Base-by-base conservation (phyloP, 768 basidiomycete genomes). In the Pleurotus platypus region DNA sequence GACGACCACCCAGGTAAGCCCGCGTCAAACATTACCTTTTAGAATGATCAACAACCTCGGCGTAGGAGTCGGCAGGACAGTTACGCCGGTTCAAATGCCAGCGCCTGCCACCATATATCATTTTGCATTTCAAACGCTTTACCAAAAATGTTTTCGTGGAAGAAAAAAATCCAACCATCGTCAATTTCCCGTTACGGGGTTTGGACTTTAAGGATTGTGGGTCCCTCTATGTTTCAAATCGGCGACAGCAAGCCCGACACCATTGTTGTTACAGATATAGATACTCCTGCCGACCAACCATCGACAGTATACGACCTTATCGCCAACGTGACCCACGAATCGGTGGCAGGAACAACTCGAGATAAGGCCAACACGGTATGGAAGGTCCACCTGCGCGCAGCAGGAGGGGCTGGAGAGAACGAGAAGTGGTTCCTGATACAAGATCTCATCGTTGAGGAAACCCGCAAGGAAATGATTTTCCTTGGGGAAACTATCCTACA, bases 81-180 rank as follows among this genome's bases (percentile, higher is more conserved):
- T 73, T 99, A 37, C 86, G 90, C 63, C 81, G 94, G 56, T 98
- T 89, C 74, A 95, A 98, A 70, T 88, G 95, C 64, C 90, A 91
- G 64, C 79, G 81, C 38, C 76, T 99, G 59, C 97, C 97, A 39
- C 91, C 81, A 49, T 98, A 97, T 68, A 86, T 99, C 65, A 90
- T 98, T 64, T 76, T 98, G 16, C 92, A 96, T 69, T 95, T 89
- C 79, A 98, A 95, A 70, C 85, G 97, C 39, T 99, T 98, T 74
- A 94, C 92, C 20, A 97, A 92, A 70, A 99, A 98, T 69, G 80
- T 80, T 53, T 98, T 98, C 64, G 94, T 98, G 5, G 96, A 98
- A 70, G 97, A 99, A 71, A 97, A 97, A 73, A 99, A 99, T 66
- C 96, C 96, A 6, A 99, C 97, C 1, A 95, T 99, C 59, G 91